Conservation (phyloP, 2,329 filamentous ascomycete species). For the Ceratocystis harringtonii region DNA sequence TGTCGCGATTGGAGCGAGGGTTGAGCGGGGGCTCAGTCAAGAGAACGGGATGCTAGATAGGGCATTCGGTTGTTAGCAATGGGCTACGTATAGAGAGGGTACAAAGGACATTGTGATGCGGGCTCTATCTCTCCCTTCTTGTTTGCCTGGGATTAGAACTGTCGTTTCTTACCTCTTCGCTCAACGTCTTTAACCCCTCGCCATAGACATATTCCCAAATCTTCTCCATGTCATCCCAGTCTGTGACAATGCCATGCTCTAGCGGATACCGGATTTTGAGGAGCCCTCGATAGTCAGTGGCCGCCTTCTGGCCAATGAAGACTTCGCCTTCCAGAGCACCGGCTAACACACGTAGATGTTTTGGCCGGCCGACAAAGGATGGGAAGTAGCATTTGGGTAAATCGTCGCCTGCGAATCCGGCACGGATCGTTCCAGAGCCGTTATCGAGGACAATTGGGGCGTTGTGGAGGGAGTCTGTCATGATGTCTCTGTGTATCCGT, state of each 20-base stretch:
- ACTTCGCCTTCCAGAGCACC: slow-evolving; percentile 92
- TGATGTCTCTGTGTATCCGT: slow-evolving; percentile 21
- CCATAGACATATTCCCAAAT: slow-evolving; percentile 98
- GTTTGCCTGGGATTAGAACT: background rate
- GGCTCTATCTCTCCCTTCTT: background rate
- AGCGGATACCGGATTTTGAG: slow-evolving; percentile 92
- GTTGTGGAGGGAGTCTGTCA: slow-evolving; percentile 68
- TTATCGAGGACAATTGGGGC: slow-evolving; percentile 98
- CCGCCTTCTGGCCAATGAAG: slow-evolving; percentile 82
- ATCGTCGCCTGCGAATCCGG: slow-evolving; percentile 92
- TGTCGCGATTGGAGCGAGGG: slow-evolving; percentile 88
- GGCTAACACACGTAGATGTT: slow-evolving; percentile 88
- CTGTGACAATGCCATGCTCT: slow-evolving; percentile 95
- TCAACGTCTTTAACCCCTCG: slow-evolving; percentile 88
- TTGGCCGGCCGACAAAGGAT: slow-evolving; percentile 90
- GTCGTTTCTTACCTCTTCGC: slow-evolving; percentile 64
- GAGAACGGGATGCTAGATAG: slow-evolving; percentile 71
- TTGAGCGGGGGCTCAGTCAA: slow-evolving; percentile 93
- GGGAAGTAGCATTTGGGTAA: slow-evolving; percentile 94
- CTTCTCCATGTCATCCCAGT: slow-evolving; percentile 99
- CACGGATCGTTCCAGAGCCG: slow-evolving; percentile 91
- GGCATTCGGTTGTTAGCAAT: slow-evolving; percentile 18
- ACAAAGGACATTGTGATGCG: background rate
- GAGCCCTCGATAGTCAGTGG: slow-evolving; percentile 77
- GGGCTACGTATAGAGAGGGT: background rate